phyloP scores from a whole-genome alignment of 176 grass and related monocot species.

The Phoenix roebelenii region DNA sequence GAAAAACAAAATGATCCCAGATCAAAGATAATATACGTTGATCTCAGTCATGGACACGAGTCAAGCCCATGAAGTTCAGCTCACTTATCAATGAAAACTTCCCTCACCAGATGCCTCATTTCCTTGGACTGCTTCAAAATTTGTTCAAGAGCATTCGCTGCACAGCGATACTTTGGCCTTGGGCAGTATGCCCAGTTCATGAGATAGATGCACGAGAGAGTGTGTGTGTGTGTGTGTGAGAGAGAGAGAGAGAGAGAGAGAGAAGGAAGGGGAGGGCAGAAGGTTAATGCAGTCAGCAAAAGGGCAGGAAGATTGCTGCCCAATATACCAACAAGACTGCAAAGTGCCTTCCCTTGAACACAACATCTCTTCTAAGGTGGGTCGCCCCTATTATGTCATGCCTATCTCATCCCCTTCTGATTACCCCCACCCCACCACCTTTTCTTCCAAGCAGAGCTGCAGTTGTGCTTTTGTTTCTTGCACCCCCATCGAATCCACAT shows the following conservation, averaged over 20 bases:
- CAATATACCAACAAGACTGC: slow-evolving; percentile 24
- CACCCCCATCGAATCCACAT: background rate
- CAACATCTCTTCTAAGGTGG: background rate
- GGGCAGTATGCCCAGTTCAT: too few relatives aligned
- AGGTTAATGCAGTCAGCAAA: slow-evolving; percentile 23
- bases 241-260: background rate
- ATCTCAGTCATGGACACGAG: too few relatives aligned
- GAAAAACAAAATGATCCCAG: too few relatives aligned
- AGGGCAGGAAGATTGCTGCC: slow-evolving; percentile 15
- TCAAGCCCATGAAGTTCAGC: too few relatives aligned
- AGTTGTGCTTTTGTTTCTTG: background rate
- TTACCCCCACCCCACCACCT: background rate
- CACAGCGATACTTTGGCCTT: too few relatives aligned
- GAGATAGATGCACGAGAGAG: background rate
- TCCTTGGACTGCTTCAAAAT: too few relatives aligned
- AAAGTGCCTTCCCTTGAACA: slow-evolving; percentile 8
- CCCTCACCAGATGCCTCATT: too few relatives aligned
- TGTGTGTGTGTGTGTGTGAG: background rate
- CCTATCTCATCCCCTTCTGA: slow-evolving; percentile 13
- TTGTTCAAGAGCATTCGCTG: too few relatives aligned
- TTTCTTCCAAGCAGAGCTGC: background rate
- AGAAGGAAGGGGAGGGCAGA: background rate
- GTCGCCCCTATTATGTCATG: slow-evolving; percentile 18
- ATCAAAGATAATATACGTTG: too few relatives aligned
- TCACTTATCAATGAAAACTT: too few relatives aligned